Evolutionary conservation across 169 alveolate species (phyloP).

Genomic region (Miamiensis avidus): DNA sequence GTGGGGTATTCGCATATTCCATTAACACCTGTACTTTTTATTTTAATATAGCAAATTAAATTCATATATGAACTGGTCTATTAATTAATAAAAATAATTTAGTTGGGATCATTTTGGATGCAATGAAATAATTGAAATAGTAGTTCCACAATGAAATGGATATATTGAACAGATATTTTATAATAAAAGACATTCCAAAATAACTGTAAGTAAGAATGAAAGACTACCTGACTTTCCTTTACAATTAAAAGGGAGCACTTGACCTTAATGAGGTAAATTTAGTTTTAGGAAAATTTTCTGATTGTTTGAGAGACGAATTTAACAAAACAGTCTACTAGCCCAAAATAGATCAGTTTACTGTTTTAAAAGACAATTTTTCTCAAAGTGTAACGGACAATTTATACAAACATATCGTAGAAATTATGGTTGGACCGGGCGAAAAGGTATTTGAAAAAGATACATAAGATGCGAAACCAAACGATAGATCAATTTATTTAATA

Average conservation of each 20-base stretch:
- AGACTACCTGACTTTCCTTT: background rate
- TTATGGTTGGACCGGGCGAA: background rate
- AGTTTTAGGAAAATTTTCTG: background rate
- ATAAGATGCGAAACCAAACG: background rate
- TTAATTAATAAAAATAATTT: too few relatives aligned
- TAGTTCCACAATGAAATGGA: background rate
- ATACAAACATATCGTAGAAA: background rate
- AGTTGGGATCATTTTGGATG: background rate
- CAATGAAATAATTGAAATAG: background rate
- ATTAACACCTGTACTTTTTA: background rate
- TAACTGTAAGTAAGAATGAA: background rate
- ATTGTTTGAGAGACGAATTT: background rate
- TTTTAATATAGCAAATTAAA: too few relatives aligned
- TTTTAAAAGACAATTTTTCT: background rate
- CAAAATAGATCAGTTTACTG: background rate
- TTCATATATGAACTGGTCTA: background rate
- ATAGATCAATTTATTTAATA: background rate
- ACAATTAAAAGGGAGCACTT: background rate
- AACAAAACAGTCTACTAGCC: background rate
- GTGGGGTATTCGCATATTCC: background rate
- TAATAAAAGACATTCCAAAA: background rate
- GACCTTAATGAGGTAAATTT: background rate
- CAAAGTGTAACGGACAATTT: background rate
- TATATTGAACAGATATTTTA: too few relatives aligned
- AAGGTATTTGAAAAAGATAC: background rate